A percentile compares a stretch with the other conserved stretches of the same genome.
Evolutionary conservation across 345 rosid genomes (phyloP).

Genomic region (Eutrema japonicum): DNA sequence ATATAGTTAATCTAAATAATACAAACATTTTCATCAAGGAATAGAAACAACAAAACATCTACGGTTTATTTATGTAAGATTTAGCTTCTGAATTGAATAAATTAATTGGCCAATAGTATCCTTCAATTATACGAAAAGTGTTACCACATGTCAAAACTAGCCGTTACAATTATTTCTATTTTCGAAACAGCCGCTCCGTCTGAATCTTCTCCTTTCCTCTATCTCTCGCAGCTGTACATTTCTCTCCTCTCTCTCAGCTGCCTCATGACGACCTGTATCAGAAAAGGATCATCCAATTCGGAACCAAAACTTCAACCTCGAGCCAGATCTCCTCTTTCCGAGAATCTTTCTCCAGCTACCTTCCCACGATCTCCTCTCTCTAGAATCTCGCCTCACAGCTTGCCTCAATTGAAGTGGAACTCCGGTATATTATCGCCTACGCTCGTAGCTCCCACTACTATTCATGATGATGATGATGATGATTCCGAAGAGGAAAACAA

Average conservation of each 20-base stretch:
- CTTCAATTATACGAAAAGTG: constrained; percentile 23
- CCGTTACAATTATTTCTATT: constrained; percentile 52
- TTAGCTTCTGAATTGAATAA: not conserved
- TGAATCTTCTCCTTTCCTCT: not conserved
- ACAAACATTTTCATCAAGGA: too few relatives aligned
- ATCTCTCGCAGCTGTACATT: not conserved
- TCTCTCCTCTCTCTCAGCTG: constrained; percentile 24
- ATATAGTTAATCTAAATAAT: too few relatives aligned
- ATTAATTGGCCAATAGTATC: not conserved
- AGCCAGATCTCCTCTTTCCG: constrained; percentile 70
- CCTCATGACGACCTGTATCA: constrained; percentile 70
- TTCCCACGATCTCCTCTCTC: constrained; percentile 34
- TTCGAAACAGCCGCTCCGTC: constrained; percentile 42
- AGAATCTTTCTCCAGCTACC: constrained; percentile 44
- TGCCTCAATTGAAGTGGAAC: constrained; percentile 68
- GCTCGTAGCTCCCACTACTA: constrained; percentile 44
- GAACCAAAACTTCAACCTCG: constrained; percentile 49
- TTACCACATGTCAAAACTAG: constrained; percentile 55
- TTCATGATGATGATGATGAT: constrained; percentile 31
- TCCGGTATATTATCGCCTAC: constrained; percentile 56
- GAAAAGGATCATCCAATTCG: constrained; percentile 55
- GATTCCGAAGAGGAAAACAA: constrained; percentile 11
- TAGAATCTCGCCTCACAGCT: constrained; percentile 41
- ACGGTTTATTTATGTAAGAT: too few relatives aligned
- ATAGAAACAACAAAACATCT: too few relatives aligned